phyloP scores from a whole-genome alignment of 306 rosid species.

The Rosa lucieae region DNA sequence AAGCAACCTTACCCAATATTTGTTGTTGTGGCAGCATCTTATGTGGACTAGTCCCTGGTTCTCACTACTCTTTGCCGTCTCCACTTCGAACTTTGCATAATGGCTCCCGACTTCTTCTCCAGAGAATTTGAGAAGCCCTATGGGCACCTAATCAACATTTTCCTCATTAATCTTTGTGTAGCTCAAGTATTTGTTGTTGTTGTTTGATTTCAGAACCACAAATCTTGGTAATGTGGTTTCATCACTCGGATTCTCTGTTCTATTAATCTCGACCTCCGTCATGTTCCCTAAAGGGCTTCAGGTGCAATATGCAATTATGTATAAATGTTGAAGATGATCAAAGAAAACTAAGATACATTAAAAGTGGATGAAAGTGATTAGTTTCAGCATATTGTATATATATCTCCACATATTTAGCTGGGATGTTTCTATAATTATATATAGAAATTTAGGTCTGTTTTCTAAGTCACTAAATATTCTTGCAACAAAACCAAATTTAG shows the following conservation, averaged over 20 bases:
- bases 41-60: slow-evolving; percentile 10
- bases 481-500: neutral
- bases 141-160: neutral
- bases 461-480: neutral
- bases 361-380: too few species aligned
- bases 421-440: too few species aligned
- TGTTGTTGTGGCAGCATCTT: slow-evolving; percentile 29
- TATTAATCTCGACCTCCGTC: neutral
- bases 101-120: slow-evolving; percentile 17
- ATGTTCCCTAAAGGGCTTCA: neutral
- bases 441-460: neutral
- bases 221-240: slow-evolving; percentile 10
- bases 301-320: neutral
- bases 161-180: neutral
- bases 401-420: too few species aligned
- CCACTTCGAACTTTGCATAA: slow-evolving; percentile 16
- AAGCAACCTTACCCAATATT: slow-evolving; percentile 14
- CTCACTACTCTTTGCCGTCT: neutral
- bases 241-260: neutral
- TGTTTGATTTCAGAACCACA: slow-evolving; percentile 17
- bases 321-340: neutral
- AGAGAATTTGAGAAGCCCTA: neutral
- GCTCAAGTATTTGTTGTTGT: slow-evolving; percentile 12
- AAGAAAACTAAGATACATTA: neutral
- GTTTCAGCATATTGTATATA: neutral